Conservation (phyloP, 2,329 filamentous ascomycete genomes). For the Bipolaris cookei region DNA sequence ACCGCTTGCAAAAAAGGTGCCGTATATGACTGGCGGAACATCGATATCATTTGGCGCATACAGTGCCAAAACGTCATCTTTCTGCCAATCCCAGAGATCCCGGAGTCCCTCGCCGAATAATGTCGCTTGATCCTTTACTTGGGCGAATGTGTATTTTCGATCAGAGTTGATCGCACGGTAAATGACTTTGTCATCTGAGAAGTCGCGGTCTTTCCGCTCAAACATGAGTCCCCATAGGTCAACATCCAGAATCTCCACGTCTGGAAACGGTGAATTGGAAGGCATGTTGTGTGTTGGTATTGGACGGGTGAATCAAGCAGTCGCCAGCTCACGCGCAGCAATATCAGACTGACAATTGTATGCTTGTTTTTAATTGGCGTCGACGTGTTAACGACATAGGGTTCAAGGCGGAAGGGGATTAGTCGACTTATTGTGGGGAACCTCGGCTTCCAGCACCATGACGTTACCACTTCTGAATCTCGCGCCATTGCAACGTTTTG, state of each 20-base stretch:
- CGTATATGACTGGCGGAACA: conserved; percentile 75
- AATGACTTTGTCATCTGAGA: conserved; percentile 33
- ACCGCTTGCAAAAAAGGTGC: conserved; percentile 80
- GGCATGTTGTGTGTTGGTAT: conserved; percentile 19
- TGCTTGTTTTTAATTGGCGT: neutral
- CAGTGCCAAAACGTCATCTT: conserved; percentile 79
- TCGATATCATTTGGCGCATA: conserved; percentile 88
- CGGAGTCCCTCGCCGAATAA: conserved; percentile 80
- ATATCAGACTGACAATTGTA: neutral
- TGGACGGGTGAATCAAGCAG: neutral
- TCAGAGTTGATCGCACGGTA: conserved; percentile 28
- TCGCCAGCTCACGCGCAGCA: neutral
- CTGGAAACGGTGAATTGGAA: conserved; percentile 31
- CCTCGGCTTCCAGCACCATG: conserved; percentile 6
- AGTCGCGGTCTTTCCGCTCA: conserved; percentile 29
- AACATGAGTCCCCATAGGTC: conserved; percentile 36
- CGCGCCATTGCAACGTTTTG: neutral
- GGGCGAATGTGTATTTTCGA: conserved; percentile 68
- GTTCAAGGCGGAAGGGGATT: neutral
- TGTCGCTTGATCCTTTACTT: conserved; percentile 68
- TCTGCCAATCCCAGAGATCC: conserved; percentile 75
- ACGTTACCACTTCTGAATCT: conserved; percentile 2
- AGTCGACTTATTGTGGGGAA: conserved; percentile 4
- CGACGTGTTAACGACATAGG: neutral
- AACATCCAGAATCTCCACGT: conserved; percentile 28